Evolutionary conservation across 2,329 filamentous ascomycete species (phyloP), one percentile per base, ranked within the genome.

Genomic region (Fusarium ramigenum): DNA sequence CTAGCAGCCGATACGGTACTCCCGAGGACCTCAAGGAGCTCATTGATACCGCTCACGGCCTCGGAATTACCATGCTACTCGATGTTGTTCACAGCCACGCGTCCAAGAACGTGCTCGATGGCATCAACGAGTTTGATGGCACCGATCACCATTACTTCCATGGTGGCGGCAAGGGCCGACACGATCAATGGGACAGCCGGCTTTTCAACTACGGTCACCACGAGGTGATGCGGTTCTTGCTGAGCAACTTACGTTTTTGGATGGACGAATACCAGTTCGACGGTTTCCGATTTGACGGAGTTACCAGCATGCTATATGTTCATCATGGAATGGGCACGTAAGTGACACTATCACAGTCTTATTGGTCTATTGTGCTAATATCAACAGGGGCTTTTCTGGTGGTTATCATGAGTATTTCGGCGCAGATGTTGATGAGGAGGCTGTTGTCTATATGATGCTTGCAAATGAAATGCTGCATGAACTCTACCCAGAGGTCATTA

Each of bases 391-490:
- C 23, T 99, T 99, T 82, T 98, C 95, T 23, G 96, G 96, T 64
- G 96, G 96, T 21, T 99, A 99, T 80, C 96, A 99, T 79, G 96
- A 99, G 83, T 99, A 99, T 82, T 99, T 98, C 80, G 96, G 96
- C 11, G 85, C 91, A 9, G 88, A 89, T 30, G 96, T 98, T 34
- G 96, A 99, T 73, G 94, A 97, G 75, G 96, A 98, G 78, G 96
- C 94, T 36, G 91, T 98, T 28, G 94, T 94, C 21, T 99, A 99
- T 82, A 89, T 99, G 70, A 97, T 97, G 92, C 84, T 99, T 57
- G 96, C 96, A 50, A 99, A 99, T 80, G 94, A 98, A 84, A 91
- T 99, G 92, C 87, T 99, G 58, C 96, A 98, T 83, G 84, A 89
- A n/a, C 84, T 98, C 23, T 98, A 97, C 78, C 95, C 96, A 1